Conservation (phyloP, 495 filamentous ascomycete species). For the Cudoniella acicularis region DNA sequence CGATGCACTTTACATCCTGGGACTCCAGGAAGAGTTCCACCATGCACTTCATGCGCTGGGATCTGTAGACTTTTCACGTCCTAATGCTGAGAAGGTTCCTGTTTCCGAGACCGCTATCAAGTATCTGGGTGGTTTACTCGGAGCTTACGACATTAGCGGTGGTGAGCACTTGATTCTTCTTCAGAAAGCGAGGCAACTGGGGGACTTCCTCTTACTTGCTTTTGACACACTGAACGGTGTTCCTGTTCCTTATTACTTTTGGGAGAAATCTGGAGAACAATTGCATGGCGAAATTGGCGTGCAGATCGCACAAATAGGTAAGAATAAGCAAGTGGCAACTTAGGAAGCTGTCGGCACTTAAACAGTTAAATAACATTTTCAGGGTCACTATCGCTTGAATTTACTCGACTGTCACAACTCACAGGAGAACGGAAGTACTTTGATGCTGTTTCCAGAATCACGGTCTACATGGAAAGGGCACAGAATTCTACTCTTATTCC, state of each 20-base stretch:
- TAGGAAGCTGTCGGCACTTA: too few species aligned
- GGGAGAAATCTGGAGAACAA: too few species aligned
- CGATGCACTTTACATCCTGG: slow-evolving; percentile 84
- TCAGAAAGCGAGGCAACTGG: slow-evolving; percentile 84
- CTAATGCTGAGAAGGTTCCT: too few species aligned
- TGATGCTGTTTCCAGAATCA: slow-evolving; percentile 89
- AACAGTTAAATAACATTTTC: too few species aligned
- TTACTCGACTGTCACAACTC: slow-evolving; percentile 88
- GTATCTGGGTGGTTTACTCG: slow-evolving; percentile 81
- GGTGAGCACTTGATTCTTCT: slow-evolving; percentile 70
- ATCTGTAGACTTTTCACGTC: slow-evolving; percentile 85
- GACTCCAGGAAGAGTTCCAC: slow-evolving; percentile 79
- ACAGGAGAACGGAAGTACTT: slow-evolving; percentile 88
- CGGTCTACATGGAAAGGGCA: slow-evolving; percentile 75
- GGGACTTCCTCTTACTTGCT: slow-evolving; percentile 82
- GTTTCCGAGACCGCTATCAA: slow-evolving; percentile 87
- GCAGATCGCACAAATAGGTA: too few species aligned
- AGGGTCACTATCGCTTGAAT: slow-evolving; percentile 71
- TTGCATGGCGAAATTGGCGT: too few species aligned
- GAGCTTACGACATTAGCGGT: slow-evolving; percentile 75
- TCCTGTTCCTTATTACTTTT: slow-evolving; percentile 64
- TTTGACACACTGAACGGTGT: slow-evolving; percentile 98
- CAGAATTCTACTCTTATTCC: slow-evolving; percentile 71
- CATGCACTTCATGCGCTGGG: slow-evolving; percentile 71
- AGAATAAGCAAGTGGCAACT: too few species aligned